These are phyloP conservation scores for Sordariomycetes sp. DNA, from an alignment of 2,329 filamentous ascomycete species.

Conservation along the genomic window DNA sequence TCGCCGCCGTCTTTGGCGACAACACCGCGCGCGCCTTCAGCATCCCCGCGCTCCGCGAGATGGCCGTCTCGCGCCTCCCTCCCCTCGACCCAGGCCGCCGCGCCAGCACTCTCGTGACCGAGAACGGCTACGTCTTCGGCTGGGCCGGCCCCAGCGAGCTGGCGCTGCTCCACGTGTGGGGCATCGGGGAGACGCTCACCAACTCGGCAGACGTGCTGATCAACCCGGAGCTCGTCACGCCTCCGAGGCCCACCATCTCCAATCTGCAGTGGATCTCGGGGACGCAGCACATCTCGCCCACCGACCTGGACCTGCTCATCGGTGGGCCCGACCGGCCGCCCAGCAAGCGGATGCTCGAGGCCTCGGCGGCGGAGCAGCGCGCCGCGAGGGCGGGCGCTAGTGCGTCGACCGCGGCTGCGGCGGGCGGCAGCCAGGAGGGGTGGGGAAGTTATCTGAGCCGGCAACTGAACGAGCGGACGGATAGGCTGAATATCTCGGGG, in stretches of 20 bases:
- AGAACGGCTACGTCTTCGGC: conserved; percentile 71
- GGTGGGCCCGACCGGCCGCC: conserved; percentile 80
- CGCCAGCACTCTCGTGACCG: conserved; percentile 57
- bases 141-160: conserved; percentile 87
- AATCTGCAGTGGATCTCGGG: conserved; percentile 95
- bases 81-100: conserved; percentile 67
- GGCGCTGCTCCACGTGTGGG: conserved; percentile 76
- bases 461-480: conserved; percentile 82
- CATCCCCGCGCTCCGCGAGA: conserved; percentile 79
- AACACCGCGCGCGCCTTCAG: conserved; percentile 70
- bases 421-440: conserved; percentile 38
- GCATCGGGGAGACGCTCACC: conserved; percentile 54
- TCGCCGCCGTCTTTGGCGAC: conserved; percentile 80
- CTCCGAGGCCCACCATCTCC: conserved; percentile 82
- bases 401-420: conserved; percentile 13
- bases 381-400: conserved; percentile 31
- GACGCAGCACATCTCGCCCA: conserved; percentile 78
- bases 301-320: conserved; percentile 83
- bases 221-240: conserved; percentile 64
- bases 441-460: conserved; percentile 75
- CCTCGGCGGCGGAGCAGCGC: conserved; percentile 64
- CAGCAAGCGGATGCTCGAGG: conserved; percentile 78
- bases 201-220: conserved; percentile 62
- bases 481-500: conserved; percentile 71
- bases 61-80: conserved; percentile 56